Conservation (phyloP, 2,329 filamentous ascomycete genomes). For the Sporothrix brasiliensis region DNA sequence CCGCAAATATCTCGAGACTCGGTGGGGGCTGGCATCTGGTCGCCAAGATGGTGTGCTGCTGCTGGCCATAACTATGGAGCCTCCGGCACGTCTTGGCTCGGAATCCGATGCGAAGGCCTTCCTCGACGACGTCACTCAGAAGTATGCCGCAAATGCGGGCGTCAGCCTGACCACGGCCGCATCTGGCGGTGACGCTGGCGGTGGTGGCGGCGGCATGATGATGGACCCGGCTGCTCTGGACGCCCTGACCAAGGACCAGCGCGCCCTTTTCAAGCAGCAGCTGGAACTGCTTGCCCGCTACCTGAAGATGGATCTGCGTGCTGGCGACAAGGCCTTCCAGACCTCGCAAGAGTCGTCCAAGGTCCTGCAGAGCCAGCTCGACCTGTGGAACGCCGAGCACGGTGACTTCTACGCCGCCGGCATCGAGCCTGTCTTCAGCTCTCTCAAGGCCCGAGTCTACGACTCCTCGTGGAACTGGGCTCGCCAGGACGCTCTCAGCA, state of each 20-base stretch:
- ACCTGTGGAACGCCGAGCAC: conserved; percentile 93
- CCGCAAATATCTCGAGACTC: conserved; percentile 90
- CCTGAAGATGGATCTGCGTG: conserved; percentile 92
- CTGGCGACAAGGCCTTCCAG: conserved; percentile 93
- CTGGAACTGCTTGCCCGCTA: conserved; percentile 93
- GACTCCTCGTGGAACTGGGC: conserved; percentile 99
- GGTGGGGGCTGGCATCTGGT: conserved; percentile 85
- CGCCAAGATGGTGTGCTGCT: conserved; percentile 90
- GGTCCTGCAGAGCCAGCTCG: conserved; percentile 87
- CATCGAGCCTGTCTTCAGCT: conserved; percentile 90
- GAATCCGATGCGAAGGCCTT: conserved; percentile 91
- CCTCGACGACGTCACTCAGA: conserved; percentile 84
- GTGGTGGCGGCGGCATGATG: conserved; percentile 88
- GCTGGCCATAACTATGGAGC: conserved; percentile 90
- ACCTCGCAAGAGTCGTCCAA: conserved; percentile 82
- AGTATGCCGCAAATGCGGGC: conserved; percentile 82
- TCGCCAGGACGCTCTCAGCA: conserved; percentile 91
- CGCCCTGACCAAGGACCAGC: conserved; percentile 94
- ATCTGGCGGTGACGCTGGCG: conserved; percentile 71
- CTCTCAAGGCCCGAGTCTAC: conserved; percentile 92
- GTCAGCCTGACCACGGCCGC: conserved; percentile 79
- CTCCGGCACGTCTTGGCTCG: conserved; percentile 80
- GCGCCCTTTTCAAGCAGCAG: conserved; percentile 96
- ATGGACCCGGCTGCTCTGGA: conserved; percentile 98
- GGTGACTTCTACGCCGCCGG: conserved; percentile 94